Conservation (phyloP, 2,329 filamentous ascomycete species). For the Colletotrichum sp. region DNA sequence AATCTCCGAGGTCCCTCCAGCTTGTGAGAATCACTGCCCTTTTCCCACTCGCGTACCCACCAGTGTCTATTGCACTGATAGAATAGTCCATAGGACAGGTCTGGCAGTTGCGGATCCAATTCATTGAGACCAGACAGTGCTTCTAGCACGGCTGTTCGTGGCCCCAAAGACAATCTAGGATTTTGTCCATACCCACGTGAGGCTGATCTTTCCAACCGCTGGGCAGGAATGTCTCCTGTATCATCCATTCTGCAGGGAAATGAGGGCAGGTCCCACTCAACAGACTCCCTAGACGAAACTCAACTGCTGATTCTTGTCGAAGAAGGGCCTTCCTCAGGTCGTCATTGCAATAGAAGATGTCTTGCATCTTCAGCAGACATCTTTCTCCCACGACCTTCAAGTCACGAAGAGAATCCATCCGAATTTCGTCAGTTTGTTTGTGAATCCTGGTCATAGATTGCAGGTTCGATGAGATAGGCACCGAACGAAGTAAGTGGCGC, state of each 20-base stretch:
- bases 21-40: background rate
- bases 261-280: background rate
- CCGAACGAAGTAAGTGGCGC: background rate
- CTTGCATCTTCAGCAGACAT: background rate
- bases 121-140: background rate
- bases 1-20: background rate
- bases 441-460: background rate
- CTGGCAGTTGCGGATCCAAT: background rate
- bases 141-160: background rate
- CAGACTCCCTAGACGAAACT: background rate
- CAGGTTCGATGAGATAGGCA: background rate
- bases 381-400: background rate
- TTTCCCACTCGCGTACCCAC: background rate
- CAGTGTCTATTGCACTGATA: background rate
- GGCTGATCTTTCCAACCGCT: background rate
- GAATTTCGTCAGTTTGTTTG: background rate
- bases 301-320: background rate
- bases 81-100: background rate
- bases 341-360: background rate
- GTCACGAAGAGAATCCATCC: background rate
- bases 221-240: background rate
- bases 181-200: fast-evolving
- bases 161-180: background rate
- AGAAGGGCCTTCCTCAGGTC: background rate
- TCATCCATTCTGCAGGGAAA: background rate